Percentiles rank a stretch among this genome's conserved stretches.
Conservation (phyloP, 352 stramenopile genomes). For the Pythium sukuiense region DNA sequence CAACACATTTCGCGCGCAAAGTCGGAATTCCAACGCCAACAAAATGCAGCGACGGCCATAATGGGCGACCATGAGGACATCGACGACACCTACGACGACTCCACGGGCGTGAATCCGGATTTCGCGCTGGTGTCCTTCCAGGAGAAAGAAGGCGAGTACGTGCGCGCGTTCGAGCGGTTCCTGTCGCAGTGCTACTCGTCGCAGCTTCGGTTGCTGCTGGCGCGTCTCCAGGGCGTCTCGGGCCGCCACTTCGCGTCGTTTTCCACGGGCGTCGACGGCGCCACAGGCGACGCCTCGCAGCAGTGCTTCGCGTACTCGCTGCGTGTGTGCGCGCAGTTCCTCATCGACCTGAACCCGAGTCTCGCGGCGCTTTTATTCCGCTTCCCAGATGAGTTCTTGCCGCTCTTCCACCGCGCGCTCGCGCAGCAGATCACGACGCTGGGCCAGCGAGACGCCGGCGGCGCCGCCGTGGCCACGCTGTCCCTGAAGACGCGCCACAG, state of each 20-base stretch:
- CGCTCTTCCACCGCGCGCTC: slow-evolving; percentile 85
- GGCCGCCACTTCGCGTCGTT: background rate
- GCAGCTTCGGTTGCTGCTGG: slow-evolving; percentile 16
- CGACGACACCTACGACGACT: background rate
- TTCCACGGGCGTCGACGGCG: slow-evolving; percentile 7
- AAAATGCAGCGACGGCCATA: background rate
- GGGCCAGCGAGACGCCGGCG: slow-evolving; percentile 14
- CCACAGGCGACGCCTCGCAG: slow-evolving; percentile 26
- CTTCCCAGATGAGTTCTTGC: slow-evolving; percentile 87
- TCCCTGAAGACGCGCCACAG: slow-evolving; percentile 41
- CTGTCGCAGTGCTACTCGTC: slow-evolving; percentile 19
- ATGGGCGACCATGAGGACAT: slow-evolving; percentile 4
- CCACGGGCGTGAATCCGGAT: slow-evolving; percentile 4
- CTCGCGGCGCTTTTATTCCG: slow-evolving; percentile 86
- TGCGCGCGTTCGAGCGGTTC: slow-evolving; percentile 23
- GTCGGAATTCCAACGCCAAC: background rate
- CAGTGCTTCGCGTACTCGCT: slow-evolving; percentile 49
- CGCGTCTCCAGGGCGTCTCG: slow-evolving; percentile 9
- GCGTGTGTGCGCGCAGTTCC: slow-evolving; percentile 67
- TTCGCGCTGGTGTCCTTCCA: slow-evolving; percentile 26
- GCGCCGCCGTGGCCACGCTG: slow-evolving; percentile 30
- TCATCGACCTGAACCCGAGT: slow-evolving; percentile 79
- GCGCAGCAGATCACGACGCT: slow-evolving; percentile 40
- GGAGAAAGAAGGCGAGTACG: slow-evolving; percentile 22
- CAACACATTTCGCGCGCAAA: background rate